phyloP scores from a whole-genome alignment of 305 asterid genomes.

The Nicotiana rustica region DNA sequence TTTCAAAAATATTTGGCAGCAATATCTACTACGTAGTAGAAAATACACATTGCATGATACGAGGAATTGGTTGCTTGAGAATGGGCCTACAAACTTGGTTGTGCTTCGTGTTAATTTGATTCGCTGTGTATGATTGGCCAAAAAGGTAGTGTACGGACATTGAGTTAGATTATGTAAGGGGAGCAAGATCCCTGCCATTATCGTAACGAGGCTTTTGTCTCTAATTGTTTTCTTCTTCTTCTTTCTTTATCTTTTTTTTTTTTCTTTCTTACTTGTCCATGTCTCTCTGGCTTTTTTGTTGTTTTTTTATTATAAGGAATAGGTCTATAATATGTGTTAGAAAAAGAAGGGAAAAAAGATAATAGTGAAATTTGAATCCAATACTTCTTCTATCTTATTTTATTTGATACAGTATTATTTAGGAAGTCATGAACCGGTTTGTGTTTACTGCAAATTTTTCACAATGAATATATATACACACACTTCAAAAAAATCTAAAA shows the following conservation, averaged over 20 bases:
- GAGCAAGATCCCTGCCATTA: conserved; percentile 63
- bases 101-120: conserved; percentile 54
- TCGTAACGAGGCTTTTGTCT: conserved; percentile 56
- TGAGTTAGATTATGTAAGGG: conserved; percentile 45
- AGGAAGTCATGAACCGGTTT: no score
- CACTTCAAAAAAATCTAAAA: no score
- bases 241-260: no score
- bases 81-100: conserved; percentile 62
- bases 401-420: no score
- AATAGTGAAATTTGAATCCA: background rate
- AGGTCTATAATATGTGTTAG: background rate
- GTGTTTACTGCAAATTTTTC: no score
- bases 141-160: conserved; percentile 54
- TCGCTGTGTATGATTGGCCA: conserved; percentile 59
- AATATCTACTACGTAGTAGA: background rate
- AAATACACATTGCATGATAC: conserved; percentile 46
- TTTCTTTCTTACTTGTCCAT: background rate
- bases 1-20: background rate
- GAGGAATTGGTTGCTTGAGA: conserved; percentile 48
- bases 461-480: no score
- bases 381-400: background rate
- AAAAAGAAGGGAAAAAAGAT: background rate
- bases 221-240: conserved; percentile 43
- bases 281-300: background rate
- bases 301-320: background rate